phyloP scores from a whole-genome alignment of 2,329 filamentous ascomycete genomes.

The Didymellaceae sp. region DNA sequence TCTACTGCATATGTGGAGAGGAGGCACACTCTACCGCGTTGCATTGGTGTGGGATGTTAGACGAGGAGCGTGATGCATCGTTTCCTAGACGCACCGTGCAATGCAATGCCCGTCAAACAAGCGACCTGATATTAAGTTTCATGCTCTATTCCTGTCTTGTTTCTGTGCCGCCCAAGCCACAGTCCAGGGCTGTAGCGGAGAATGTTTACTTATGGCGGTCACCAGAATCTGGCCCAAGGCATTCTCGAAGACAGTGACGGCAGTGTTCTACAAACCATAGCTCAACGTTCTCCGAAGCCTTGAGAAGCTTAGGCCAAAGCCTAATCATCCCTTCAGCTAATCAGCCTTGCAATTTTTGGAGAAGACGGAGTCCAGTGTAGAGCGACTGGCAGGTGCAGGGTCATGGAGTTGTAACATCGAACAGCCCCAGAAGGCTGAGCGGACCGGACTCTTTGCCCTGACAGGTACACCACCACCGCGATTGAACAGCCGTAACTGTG shows the following conservation, averaged over 20 bases:
- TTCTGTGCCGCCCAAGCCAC: conserved; percentile 2
- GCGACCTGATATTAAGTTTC: conserved; percentile 1
- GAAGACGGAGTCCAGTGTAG: conserved; percentile 7
- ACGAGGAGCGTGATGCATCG: background rate
- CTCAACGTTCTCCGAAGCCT: background rate
- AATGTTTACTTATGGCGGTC: conserved; percentile 3
- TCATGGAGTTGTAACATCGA: conserved; percentile 8
- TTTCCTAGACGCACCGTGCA: conserved; percentile 1
- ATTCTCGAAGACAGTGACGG: conserved; percentile 5
- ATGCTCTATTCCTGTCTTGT: background rate
- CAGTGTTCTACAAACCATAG: conserved; percentile 1
- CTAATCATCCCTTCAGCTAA: conserved; percentile 22
- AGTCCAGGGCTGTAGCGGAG: conserved; percentile 5
- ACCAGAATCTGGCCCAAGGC: conserved; percentile 12
- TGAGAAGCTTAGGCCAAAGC: conserved; percentile 6
- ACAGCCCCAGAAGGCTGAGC: conserved; percentile 31
- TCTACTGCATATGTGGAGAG: too few relatives aligned
- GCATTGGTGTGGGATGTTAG: background rate
- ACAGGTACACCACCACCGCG: conserved; percentile 6
- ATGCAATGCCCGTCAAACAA: conserved; percentile 4
- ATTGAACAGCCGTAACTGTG: conserved; percentile 6
- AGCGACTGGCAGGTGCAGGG: conserved; percentile 42
- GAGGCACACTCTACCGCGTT: too few relatives aligned
- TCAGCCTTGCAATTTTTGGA: conserved; percentile 42
- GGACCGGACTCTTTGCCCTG: conserved; percentile 17